Conservation (phyloP, 306 rosid genomes). For the Quercus parvula region DNA sequence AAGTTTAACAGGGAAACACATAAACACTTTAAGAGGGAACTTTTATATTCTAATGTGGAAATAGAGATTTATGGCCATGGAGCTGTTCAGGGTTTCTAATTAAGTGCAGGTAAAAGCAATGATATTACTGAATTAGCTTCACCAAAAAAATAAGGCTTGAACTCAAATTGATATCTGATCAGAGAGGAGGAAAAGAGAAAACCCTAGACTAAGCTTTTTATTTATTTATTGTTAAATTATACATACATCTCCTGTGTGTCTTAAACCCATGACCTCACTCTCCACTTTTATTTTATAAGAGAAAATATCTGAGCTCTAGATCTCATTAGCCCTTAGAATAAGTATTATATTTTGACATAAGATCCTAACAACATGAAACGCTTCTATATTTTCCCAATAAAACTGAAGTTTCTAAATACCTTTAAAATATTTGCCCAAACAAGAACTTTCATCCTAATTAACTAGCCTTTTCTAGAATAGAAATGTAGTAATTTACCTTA, state of each 20-base stretch:
- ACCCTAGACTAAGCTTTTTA: not conserved
- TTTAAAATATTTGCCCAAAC: not conserved
- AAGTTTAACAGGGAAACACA: conserved; percentile 1
- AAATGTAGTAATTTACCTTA: not conserved
- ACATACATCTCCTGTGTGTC: too few relatives aligned
- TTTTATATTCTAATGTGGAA: not conserved
- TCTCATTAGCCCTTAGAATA: too few relatives aligned
- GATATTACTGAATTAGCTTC: not conserved
- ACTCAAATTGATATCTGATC: not conserved
- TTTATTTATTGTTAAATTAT: too few relatives aligned
- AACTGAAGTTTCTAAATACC: not conserved
- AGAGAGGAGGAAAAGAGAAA: not conserved
- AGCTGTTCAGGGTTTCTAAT: not conserved
- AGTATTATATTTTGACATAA: too few relatives aligned
- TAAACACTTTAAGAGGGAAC: not conserved
- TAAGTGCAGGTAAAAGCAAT: not conserved
- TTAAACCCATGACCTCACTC: too few relatives aligned
- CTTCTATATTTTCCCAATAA: not conserved
- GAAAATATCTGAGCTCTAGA: too few relatives aligned
- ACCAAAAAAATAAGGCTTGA: not conserved
- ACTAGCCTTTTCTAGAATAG: not conserved
- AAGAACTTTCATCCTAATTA: not conserved
- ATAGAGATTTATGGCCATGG: not conserved
- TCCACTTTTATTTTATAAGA: too few relatives aligned
- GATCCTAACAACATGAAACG: too few relatives aligned